A percentile compares a stretch with the other conserved stretches of the same genome.
Evolutionary conservation across 495 filamentous ascomycete genomes (phyloP).

Genomic region (Hypoxylon cercidicola): DNA sequence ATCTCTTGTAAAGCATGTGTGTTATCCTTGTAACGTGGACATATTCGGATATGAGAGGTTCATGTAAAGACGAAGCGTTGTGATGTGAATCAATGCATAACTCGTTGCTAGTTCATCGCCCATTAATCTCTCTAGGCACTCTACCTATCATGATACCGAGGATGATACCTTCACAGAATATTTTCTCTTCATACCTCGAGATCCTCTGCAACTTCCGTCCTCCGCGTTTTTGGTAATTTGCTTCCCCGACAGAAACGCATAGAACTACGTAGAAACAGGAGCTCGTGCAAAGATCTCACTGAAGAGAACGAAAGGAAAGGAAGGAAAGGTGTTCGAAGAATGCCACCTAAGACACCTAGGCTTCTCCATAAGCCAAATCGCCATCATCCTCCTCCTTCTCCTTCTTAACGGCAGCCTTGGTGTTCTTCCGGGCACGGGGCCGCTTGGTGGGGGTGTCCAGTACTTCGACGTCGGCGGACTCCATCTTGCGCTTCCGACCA

Average conservation of each 20-base stretch:
- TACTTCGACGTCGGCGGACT: neutral
- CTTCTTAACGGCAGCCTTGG: conserved; percentile 11
- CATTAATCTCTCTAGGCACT: neutral
- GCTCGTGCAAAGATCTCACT: neutral
- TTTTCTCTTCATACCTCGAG: neutral
- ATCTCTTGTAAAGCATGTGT: too few relatives aligned
- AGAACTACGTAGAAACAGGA: neutral
- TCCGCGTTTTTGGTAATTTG: neutral
- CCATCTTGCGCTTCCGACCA: conserved; percentile 1
- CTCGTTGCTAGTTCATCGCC: neutral
- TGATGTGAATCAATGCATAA: too few relatives aligned
- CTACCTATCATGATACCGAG: neutral
- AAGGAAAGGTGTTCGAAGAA: too few relatives aligned
- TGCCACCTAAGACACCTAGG: neutral
- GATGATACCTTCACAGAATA: neutral
- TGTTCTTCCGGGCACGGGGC: conserved; percentile 10
- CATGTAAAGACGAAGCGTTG: too few relatives aligned
- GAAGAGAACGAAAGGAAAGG: neutral
- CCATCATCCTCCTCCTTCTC: neutral
- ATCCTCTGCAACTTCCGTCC: too few relatives aligned
- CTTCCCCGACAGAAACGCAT: neutral
- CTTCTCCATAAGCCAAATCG: conserved; percentile 9
- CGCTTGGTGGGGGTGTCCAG: conserved; percentile 14
- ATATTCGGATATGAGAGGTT: too few relatives aligned
- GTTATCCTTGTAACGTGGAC: too few relatives aligned